Conservation (phyloP, 2,329 filamentous ascomycete genomes). For the Colletotrichum karsti region DNA sequence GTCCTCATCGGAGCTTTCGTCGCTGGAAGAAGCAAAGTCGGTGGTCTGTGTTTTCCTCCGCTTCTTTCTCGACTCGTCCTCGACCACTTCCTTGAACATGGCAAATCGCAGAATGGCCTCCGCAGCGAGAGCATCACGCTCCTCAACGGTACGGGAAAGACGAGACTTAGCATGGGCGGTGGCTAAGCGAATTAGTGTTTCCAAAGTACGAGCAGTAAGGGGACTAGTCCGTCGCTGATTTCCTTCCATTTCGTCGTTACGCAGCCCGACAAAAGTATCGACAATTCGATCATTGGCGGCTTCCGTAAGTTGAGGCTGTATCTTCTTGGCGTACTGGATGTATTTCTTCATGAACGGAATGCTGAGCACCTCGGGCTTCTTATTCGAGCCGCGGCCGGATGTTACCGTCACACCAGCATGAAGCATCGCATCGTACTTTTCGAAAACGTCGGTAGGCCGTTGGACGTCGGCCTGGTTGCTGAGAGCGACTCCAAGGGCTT, state of each 20-base stretch:
- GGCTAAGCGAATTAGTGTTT: slow-evolving; percentile 97
- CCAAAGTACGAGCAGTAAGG: slow-evolving; percentile 95
- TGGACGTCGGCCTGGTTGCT: slow-evolving; percentile 79
- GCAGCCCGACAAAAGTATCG: slow-evolving; percentile 87
- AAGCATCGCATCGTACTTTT: slow-evolving; percentile 96
- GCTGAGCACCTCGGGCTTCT: slow-evolving; percentile 87
- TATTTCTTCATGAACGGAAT: slow-evolving; percentile 99
- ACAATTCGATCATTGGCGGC: slow-evolving; percentile 93
- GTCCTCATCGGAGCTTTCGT: slow-evolving; percentile 68
- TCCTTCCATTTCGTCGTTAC: slow-evolving; percentile 95
- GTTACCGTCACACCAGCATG: slow-evolving; percentile 88
- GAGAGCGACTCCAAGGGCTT: slow-evolving; percentile 87
- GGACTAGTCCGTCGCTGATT: slow-evolving; percentile 94
- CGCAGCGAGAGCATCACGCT: slow-evolving; percentile 86
- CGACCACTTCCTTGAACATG: slow-evolving; percentile 93
- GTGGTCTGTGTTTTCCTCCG: slow-evolving; percentile 74
- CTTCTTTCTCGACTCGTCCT: slow-evolving; percentile 82
- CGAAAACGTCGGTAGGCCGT: slow-evolving; percentile 85
- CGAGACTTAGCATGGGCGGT: slow-evolving; percentile 95
- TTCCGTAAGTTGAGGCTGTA: slow-evolving; percentile 90
- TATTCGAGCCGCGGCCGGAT: slow-evolving; percentile 75
- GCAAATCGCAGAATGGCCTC: slow-evolving; percentile 93
- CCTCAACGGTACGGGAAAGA: slow-evolving; percentile 87
- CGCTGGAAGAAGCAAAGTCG: slow-evolving; percentile 66
- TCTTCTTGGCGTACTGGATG: slow-evolving; percentile 96